Conservation (phyloP, 345 rosid genomes). For the Cardamine occulta region DNA sequence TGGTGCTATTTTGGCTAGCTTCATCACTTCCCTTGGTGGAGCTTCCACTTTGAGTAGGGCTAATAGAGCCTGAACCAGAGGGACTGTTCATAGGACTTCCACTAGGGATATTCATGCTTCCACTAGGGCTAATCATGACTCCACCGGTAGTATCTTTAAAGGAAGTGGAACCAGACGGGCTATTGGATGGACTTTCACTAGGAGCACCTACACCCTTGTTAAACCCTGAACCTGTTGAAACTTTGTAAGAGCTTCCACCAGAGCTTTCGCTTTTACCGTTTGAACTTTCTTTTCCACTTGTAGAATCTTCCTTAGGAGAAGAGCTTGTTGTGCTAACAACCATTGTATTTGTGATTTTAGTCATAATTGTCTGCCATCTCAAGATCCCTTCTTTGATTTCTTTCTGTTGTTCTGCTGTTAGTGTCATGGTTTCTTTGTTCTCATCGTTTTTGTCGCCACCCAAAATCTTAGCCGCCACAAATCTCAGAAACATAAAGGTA, state of each 20-base stretch:
- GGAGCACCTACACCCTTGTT: background rate
- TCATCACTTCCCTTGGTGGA: background rate
- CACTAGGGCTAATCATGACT: background rate
- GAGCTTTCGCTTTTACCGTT: background rate
- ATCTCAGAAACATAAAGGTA: slow-evolving; percentile 21
- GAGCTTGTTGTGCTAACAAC: slow-evolving; percentile 10
- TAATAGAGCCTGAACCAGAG: background rate
- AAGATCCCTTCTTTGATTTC: slow-evolving; percentile 43
- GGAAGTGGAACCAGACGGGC: background rate
- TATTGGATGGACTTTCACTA: slow-evolving; percentile 19
- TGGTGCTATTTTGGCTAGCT: background rate
- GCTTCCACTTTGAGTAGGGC: slow-evolving; percentile 10
- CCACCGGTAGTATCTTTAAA: background rate
- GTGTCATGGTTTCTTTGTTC: slow-evolving; percentile 11
- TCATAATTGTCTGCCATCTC: slow-evolving; percentile 28
- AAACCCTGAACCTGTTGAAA: slow-evolving; percentile 11
- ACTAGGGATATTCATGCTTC: slow-evolving; percentile 2
- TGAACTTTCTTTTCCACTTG: background rate
- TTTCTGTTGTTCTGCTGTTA: slow-evolving; percentile 36
- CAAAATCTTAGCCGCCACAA: slow-evolving; percentile 18
- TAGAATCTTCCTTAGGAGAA: background rate
- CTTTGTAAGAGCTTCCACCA: slow-evolving; percentile 7
- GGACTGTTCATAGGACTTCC: slow-evolving; percentile 18
- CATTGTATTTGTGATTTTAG: slow-evolving; percentile 31
- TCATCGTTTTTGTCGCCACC: background rate